Percentiles rank a stretch among this genome's conserved stretches.
These are phyloP conservation scores for Colletotrichum lindemuthianum DNA, from an alignment of 2,329 filamentous ascomycete species.

Conservation along the genomic window DNA sequence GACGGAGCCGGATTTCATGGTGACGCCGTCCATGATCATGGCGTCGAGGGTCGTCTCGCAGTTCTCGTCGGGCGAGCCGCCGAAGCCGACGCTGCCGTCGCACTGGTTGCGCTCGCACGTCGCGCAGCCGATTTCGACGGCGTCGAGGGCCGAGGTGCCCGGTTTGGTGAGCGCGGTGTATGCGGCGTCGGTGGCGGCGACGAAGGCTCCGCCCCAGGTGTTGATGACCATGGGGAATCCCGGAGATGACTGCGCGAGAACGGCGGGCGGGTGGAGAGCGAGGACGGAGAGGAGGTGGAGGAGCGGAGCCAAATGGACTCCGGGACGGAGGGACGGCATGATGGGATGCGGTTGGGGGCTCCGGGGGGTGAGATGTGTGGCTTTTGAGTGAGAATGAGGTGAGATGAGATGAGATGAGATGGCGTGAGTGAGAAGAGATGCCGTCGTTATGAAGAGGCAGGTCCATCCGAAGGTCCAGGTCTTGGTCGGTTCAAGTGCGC, in stretches of 20 bases:
- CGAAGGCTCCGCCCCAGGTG: conserved; percentile 65
- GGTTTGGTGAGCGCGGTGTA: conserved; percentile 49
- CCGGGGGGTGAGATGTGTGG: neutral
- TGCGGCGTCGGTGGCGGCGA: conserved; percentile 61
- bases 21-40: conserved; percentile 66
- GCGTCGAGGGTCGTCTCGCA: conserved; percentile 69
- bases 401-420: conserved; percentile 3
- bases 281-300: conserved; percentile 33
- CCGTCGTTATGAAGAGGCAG: conserved; percentile 13
- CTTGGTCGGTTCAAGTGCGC: conserved; percentile 14
- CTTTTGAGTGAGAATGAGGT: neutral
- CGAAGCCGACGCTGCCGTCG: conserved; percentile 64
- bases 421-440: neutral
- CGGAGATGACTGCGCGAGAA: conserved; percentile 44
- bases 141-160: conserved; percentile 56
- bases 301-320: conserved; percentile 20
- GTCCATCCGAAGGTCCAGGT: too few relatives aligned
- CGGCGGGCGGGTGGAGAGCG: neutral
- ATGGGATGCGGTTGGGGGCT: conserved; percentile 2
- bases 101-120: conserved; percentile 63
- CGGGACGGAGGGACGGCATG: conserved; percentile 26
- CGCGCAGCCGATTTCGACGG: conserved; percentile 61
- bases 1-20: conserved; percentile 64
- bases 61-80: conserved; percentile 64
- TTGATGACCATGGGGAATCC: conserved; percentile 62